Base-by-base conservation (phyloP, 495 filamentous ascomycete genomes). In the Penicillium coffeae region DNA sequence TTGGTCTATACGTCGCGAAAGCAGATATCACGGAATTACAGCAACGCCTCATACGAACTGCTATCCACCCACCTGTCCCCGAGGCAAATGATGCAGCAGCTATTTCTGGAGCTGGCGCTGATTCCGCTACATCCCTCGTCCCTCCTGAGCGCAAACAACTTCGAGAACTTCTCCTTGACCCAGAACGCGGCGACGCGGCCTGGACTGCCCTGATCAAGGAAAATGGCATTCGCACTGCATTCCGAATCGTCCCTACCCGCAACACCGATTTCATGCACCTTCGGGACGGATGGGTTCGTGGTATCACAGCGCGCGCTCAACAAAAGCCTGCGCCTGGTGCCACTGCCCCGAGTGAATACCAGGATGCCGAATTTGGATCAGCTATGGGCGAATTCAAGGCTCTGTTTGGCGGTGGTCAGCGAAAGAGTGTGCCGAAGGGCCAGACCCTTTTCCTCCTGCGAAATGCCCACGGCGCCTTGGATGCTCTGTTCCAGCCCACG, bases 241-340 rank as follows among this genome's bases (percentile, higher is more conserved):
- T 90, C 62, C 77, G 90, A 6, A 82, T 96, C 42, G 84, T 92
- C 8, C 93, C 94, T 0, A 87, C 85, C 0, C 76, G 89, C 25
- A 88, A 90, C 64, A 96, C 93, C 3, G 90, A 96, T 65, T 96
- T 95, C 68, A 76, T 83, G 62, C 93, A 98, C 60, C 60, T 98
- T 51, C 79, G 90, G 25, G 93, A 98, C 62, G 92, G 88, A 0
- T 96, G 88, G 75, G 87, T 97, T 16, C 78, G 89, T 2, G 85
- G 86, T 14, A 85, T 98, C 52, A 86, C 87, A 25, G 80, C 75
- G 2, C 78, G 86, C n/a, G 83, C 82, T 14, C 73, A 71, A 52
- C 70, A 72, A 22, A 65, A 65, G 47, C 13, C 56, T 3, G 38
- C 53, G 16, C 52, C 46, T 4, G 51, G 45, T 1, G 19, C 47